Percentiles rank a stretch among this genome's conserved stretches.
Evolutionary conservation across 768 basidiomycete genomes (phyloP).

Genomic region (Pulveroboletus sp.): DNA sequence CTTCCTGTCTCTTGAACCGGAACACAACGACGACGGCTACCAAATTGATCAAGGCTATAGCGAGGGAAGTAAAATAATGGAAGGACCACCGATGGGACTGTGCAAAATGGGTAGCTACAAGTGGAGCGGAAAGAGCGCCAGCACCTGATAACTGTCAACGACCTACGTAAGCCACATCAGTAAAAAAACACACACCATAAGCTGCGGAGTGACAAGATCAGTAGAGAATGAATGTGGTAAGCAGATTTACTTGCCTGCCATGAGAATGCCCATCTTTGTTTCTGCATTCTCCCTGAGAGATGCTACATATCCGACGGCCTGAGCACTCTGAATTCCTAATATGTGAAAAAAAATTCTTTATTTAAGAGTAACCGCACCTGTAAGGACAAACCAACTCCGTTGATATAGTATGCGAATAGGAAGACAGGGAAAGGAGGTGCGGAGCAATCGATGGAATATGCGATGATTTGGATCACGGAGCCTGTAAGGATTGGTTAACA

Average conservation of each 20-base stretch:
- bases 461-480: conserved; percentile 49
- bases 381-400: conserved; percentile 50
- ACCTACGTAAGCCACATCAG: background rate
- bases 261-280: conserved; percentile 66
- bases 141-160: conserved; percentile 26
- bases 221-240: background rate
- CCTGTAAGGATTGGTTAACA: conserved; percentile 34
- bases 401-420: conserved; percentile 44
- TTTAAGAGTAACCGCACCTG: conserved; percentile 30
- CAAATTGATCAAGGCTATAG: conserved; percentile 58
- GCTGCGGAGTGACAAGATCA: background rate
- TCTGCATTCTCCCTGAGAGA: conserved; percentile 53
- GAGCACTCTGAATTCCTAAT: conserved; percentile 51
- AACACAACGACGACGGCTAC: conserved; percentile 54
- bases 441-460: conserved; percentile 51
- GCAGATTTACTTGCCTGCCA: conserved; percentile 29
- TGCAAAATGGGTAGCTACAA: conserved; percentile 55
- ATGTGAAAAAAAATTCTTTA: background rate
- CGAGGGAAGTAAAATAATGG: conserved; percentile 54
- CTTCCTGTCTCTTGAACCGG: conserved; percentile 63
- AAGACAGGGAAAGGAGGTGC: conserved; percentile 67
- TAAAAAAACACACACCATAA: conserved; percentile 12
- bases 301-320: conserved; percentile 70
- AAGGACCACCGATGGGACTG: conserved; percentile 36
- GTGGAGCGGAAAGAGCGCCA: conserved; percentile 51